Conservation (phyloP, 169 alveolate species). For the Condylostoma magnum region DNA sequence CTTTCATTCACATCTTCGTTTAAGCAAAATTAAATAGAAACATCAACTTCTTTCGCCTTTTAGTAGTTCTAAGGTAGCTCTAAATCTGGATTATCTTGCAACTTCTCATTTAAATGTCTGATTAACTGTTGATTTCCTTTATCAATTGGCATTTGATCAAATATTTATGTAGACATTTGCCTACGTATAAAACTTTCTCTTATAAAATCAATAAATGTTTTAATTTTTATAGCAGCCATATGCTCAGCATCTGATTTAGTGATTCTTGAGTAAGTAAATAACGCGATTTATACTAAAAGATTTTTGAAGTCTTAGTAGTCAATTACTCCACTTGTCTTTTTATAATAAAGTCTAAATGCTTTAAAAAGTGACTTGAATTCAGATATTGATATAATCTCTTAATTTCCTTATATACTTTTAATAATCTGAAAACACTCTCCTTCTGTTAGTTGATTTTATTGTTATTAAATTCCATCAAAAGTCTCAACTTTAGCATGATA, state of each 20-base stretch:
- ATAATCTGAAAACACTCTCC: slow-evolving; percentile 11
- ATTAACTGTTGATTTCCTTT: slow-evolving; percentile 25
- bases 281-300: slow-evolving; percentile 18
- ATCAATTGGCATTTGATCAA: slow-evolving; percentile 20
- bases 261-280: background rate
- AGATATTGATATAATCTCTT: slow-evolving; percentile 3
- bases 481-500: background rate
- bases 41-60: slow-evolving; percentile 14
- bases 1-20: background rate
- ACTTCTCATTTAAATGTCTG: slow-evolving; percentile 4
- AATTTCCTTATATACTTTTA: background rate
- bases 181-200: background rate
- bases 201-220: slow-evolving; percentile 2
- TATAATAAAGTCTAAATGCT: slow-evolving; percentile 5
- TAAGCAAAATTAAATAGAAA: background rate
- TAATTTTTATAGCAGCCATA: slow-evolving; percentile 18
- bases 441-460: background rate
- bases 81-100: background rate
- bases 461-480: background rate
- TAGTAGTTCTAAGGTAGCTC: slow-evolving; percentile 27
- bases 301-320: slow-evolving; percentile 24
- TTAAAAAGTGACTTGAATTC: slow-evolving; percentile 16
- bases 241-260: slow-evolving; percentile 2
- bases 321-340: slow-evolving; percentile 17
- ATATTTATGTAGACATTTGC: slow-evolving; percentile 13